Evolutionary conservation across 1,284 basidiomycete species (phyloP), one percentile per base, ranked within the genome.

Genomic region (Ceratobasidium sp.): DNA sequence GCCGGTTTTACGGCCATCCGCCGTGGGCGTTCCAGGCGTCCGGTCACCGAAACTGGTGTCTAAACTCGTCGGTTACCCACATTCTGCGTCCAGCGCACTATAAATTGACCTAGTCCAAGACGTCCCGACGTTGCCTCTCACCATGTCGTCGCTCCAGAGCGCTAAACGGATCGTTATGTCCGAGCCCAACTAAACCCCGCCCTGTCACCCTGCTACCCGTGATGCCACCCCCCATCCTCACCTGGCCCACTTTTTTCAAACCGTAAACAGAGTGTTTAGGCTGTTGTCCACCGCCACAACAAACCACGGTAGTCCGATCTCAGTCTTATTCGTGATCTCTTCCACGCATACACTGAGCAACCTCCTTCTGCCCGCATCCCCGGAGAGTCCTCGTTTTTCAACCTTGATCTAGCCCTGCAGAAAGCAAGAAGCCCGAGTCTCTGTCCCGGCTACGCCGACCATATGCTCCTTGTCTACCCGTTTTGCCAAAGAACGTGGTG

Each of bases 331-430:
- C 57, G 40, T 59, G 15, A 29, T 37, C 3, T 6, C 57, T 37
- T 56, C 54, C 54, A 25, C 54, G 54, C 54, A 56, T 56, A 56
- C 25, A 56, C 22, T 56, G 54, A 22, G 25, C 34, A 13, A 34
- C 2, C 56, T 34, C 57, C 57, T 59, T 59, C 57, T 59, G 29
- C 57, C 57, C 57, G 29, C 5, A 5, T 5, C n/a, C 29, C 32
- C 57, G 32, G n/a, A 25, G 57, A 29, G 17, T 19, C 40, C 32
- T 49, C 25, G 43, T 32, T 29, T 13, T 46, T 44, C 19, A 37
- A 29, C 54, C 46, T 49, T 64, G 70, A 73, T 64, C 57, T 32
- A 73, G 25, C 70, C 70, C 70, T 73, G 57, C 44, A 59, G 51
- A 70, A 70, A 19, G 40, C 40, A 51, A 56, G 59, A 73, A 73